Percentiles rank a stretch among this genome's conserved stretches.
These are phyloP conservation scores for Eutypa lata DNA, from an alignment of 2,329 filamentous ascomycete genomes.

Conservation along the genomic window DNA sequence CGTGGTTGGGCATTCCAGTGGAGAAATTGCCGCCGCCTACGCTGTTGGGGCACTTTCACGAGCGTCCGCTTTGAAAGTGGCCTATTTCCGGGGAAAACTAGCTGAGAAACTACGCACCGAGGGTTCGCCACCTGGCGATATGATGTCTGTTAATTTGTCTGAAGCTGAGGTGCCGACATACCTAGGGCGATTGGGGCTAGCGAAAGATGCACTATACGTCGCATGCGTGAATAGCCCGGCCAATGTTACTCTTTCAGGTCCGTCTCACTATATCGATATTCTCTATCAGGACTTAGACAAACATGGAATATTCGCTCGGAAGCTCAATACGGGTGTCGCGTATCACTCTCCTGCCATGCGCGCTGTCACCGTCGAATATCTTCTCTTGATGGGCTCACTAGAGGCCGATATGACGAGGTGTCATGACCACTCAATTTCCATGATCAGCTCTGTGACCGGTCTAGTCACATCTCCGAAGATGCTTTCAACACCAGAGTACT, in stretches of 20 bases:
- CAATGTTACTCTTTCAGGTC: slow-evolving; percentile 23
- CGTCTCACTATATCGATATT: slow-evolving; percentile 11
- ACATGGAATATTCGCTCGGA: slow-evolving; percentile 19
- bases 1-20: slow-evolving; percentile 27
- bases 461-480: background rate
- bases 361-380: background rate
- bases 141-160: background rate
- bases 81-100: background rate
- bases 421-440: slow-evolving; percentile 4
- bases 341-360: slow-evolving; percentile 14
- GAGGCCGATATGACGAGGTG: too few species aligned
- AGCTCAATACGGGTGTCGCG: slow-evolving; percentile 20
- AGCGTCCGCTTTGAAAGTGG: background rate
- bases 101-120: background rate
- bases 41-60: slow-evolving; percentile 1
- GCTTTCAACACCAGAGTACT: slow-evolving; percentile 10
- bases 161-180: background rate
- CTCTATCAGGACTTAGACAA: slow-evolving; percentile 14
- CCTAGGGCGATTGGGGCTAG: slow-evolving; percentile 12
- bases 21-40: slow-evolving; percentile 32
- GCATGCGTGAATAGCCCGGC: slow-evolving; percentile 28
- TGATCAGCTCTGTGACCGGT: slow-evolving; percentile 5
- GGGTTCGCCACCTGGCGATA: background rate
- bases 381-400: background rate
- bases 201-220: slow-evolving; percentile 6